These are phyloP conservation scores for Knufia fluminis DNA, from an alignment of 2,329 filamentous ascomycete species.

Conservation along the genomic window DNA sequence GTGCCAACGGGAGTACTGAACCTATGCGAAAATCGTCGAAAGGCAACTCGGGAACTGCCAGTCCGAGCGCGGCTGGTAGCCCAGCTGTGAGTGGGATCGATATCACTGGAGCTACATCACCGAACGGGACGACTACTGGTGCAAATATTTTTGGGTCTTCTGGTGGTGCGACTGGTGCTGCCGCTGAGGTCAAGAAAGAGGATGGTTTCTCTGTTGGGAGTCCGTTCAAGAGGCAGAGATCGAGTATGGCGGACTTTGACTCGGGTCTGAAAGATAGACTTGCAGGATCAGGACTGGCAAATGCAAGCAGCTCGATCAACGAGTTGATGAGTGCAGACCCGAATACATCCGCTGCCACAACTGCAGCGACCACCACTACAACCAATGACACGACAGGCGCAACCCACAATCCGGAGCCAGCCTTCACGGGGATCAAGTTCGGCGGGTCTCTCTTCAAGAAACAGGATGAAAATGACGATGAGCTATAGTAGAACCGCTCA, in stretches of 20 bases:
- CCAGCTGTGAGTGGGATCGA: slow-evolving; percentile 26
- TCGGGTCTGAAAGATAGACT: slow-evolving; percentile 33
- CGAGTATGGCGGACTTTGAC: slow-evolving; percentile 36
- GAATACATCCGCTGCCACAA: slow-evolving; percentile 15
- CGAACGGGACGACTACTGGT: slow-evolving; percentile 18
- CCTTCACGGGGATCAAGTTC: slow-evolving; percentile 21
- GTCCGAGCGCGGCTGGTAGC: slow-evolving; percentile 26
- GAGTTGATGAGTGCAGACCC: slow-evolving; percentile 21
- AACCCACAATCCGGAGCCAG: slow-evolving; percentile 16
- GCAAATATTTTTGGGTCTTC: slow-evolving; percentile 1
- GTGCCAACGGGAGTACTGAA: slow-evolving; percentile 28
- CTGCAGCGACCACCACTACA: slow-evolving; percentile 9
- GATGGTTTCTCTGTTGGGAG: slow-evolving; percentile 33
- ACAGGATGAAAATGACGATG: slow-evolving; percentile 20
- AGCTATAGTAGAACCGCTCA: slow-evolving; percentile 14
- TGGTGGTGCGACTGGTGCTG: slow-evolving; percentile 21
- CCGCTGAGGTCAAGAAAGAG: slow-evolving; percentile 24
- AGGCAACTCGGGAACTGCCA: slow-evolving; percentile 30
- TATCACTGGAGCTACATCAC: slow-evolving; percentile 29
- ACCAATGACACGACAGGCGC: not conserved
- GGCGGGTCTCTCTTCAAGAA: slow-evolving; percentile 19
- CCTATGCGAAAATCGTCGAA: slow-evolving; percentile 30
- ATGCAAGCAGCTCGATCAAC: slow-evolving; percentile 26
- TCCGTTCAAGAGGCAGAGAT: slow-evolving; percentile 39
- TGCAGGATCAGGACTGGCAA: slow-evolving; percentile 28